Evolutionary conservation across 116 monocot species (phyloP).

Genomic region (Phalaenopsis hybrid): DNA sequence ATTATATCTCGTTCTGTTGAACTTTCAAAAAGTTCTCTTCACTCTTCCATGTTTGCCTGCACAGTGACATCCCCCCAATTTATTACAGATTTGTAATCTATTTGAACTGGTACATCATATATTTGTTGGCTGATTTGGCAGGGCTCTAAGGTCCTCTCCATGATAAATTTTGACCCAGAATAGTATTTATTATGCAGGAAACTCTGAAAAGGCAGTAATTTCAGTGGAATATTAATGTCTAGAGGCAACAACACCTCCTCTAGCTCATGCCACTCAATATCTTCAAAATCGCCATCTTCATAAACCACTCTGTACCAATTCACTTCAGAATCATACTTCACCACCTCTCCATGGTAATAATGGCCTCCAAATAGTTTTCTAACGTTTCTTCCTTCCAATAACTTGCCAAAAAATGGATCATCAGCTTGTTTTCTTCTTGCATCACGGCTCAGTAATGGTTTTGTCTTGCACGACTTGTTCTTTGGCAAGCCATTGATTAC

Average conservation of each 20-base stretch:
- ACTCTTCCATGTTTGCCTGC: too few relatives aligned
- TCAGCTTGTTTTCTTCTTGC: background rate
- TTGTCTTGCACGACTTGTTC: slow-evolving; percentile 2
- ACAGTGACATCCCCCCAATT: too few relatives aligned
- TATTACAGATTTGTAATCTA: too few relatives aligned
- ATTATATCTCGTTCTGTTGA: background rate
- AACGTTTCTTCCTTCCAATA: slow-evolving; percentile 63
- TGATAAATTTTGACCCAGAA: slow-evolving; percentile 4
- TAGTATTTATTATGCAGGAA: slow-evolving; percentile 8
- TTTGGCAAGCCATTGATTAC: slow-evolving; percentile 56
- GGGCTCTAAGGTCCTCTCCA: slow-evolving; percentile 8
- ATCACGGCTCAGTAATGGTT: background rate
- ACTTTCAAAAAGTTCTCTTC: background rate
- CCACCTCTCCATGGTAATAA: slow-evolving; percentile 55
- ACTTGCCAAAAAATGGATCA: slow-evolving; percentile 54
- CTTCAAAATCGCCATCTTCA: slow-evolving; percentile 76
- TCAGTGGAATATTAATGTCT: slow-evolving; percentile 66
- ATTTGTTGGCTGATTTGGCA: background rate
- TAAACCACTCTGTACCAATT: slow-evolving; percentile 71
- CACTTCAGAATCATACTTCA: slow-evolving; percentile 43
- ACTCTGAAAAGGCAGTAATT: slow-evolving; percentile 29
- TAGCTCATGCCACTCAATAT: slow-evolving; percentile 66
- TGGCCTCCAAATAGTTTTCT: slow-evolving; percentile 49
- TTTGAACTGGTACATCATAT: too few relatives aligned
- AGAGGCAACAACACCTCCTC: slow-evolving; percentile 58